Evolutionary conservation across 768 basidiomycete species (phyloP), one percentile per base, ranked within the genome.

Genomic region (Macrolepiota dolichaula): DNA sequence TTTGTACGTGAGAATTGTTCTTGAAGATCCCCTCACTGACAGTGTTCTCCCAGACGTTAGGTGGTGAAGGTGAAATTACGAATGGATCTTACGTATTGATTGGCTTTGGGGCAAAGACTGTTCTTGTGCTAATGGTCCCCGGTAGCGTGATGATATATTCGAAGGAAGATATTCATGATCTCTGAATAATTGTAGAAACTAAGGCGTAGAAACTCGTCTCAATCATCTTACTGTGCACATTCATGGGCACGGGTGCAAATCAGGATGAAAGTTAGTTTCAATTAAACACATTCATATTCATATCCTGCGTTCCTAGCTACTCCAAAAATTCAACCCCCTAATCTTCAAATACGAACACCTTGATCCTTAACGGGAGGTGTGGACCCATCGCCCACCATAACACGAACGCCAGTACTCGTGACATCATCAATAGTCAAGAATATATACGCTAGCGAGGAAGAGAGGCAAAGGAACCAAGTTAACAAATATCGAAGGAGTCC

Each of bases 341-440:
- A 32, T 3, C 29, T 32, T 32, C 7, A 32, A 7, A 32, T 7
- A 32, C 29, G 29, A 32, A 73, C 57, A 25, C 73, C 73, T 55
- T 75, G 74, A 38, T 73, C 71, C 35, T 64, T 32, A 13, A 78
- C 78, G 5, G 77, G 77, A 0, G 79, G 79, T 2, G 74, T 64
- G 25, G 64, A 64, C 5, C 79, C 78, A 46, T 71, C 74, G 11
- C 78, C 79, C 35, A 79, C 67, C 65, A 80, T 68, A 2, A 74
- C 72, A 49, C 73, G 74, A 2, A 72, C 72, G 13, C 77, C 78
- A 2, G 66, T 65, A 61, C 76, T 73, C 9, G 75, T 77, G 15
- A 77, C 25, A 37, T 13, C 4, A 17, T 50, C 44, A 42, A 19
- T 50, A 0, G 5, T 35, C 24, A 40, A 12, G n/a, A 4, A 24